phyloP scores from a whole-genome alignment of 306 rosid genomes.

The Psophocarpus tetragonolobus region DNA sequence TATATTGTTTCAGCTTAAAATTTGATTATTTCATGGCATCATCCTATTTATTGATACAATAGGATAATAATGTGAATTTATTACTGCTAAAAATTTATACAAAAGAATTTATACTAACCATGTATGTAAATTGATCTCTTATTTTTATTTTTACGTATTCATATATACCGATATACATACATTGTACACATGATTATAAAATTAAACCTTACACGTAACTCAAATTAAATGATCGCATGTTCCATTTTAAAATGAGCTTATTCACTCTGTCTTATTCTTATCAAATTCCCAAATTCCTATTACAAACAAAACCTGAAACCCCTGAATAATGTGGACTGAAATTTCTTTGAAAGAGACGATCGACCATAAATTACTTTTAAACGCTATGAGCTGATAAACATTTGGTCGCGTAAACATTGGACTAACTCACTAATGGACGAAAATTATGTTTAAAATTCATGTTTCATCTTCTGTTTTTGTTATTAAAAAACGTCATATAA shows the following conservation, averaged over 20 bases:
- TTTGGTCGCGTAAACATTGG: neutral
- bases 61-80: no score
- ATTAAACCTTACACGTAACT: slow-evolving; percentile 24
- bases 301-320: slow-evolving; percentile 1
- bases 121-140: no score
- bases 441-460: no score
- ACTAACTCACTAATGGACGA: neutral
- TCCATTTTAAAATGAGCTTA: neutral
- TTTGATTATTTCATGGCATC: no score
- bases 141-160: no score
- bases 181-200: neutral
- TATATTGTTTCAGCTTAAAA: no score
- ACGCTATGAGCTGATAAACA: neutral
- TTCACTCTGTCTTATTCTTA: slow-evolving; percentile 11
- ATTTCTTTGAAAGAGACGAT: neutral
- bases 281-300: neutral
- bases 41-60: no score
- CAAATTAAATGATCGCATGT: neutral
- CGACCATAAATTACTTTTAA: neutral
- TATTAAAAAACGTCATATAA: no score
- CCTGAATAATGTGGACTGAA: neutral
- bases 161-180: neutral
- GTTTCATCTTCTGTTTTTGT: no score
- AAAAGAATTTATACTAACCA: no score
- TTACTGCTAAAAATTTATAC: no score